Evolutionary conservation across 768 basidiomycete species (phyloP).

Genomic region (Mycena chlorophos): DNA sequence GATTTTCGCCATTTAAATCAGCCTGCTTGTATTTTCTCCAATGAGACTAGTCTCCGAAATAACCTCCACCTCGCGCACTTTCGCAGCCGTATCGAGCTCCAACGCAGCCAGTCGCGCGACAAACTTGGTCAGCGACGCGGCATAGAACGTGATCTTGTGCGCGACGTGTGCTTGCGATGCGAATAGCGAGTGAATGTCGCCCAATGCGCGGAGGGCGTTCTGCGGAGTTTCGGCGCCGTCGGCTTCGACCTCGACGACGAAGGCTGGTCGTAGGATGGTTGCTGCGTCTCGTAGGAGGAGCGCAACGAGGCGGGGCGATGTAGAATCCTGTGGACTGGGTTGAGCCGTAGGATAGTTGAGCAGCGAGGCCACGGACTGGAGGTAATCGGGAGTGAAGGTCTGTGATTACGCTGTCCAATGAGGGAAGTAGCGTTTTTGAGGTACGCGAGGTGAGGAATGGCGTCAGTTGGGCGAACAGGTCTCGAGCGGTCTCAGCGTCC

Average conservation of each 20-base stretch:
- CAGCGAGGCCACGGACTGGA: slow-evolving; percentile 38
- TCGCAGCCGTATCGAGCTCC: slow-evolving; percentile 8
- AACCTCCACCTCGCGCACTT: slow-evolving; percentile 2
- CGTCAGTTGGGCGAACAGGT: slow-evolving; percentile 49
- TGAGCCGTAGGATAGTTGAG: neutral
- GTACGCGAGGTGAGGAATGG: slow-evolving; percentile 67
- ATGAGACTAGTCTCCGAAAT: too few species aligned
- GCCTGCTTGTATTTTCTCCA: too few species aligned
- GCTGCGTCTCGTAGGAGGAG: slow-evolving; percentile 59
- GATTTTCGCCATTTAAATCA: too few species aligned
- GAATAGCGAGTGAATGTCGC: slow-evolving; percentile 54
- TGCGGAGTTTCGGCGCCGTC: slow-evolving; percentile 38
- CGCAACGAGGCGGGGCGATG: slow-evolving; percentile 43
- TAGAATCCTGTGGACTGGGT: slow-evolving; percentile 5
- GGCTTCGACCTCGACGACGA: slow-evolving; percentile 31
- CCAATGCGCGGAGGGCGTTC: slow-evolving; percentile 48
- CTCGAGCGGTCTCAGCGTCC: slow-evolving; percentile 48
- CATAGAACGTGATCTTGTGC: slow-evolving; percentile 71
- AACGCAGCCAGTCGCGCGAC: neutral
- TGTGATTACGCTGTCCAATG: slow-evolving; percentile 52
- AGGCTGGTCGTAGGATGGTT: slow-evolving; percentile 51
- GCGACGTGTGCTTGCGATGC: slow-evolving; percentile 35
- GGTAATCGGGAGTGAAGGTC: slow-evolving; percentile 68
- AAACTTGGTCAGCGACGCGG: slow-evolving; percentile 34
- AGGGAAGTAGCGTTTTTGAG: slow-evolving; percentile 54